Evolutionary conservation across 2,329 filamentous ascomycete species (phyloP).

Genomic region (Fusarium sp.): DNA sequence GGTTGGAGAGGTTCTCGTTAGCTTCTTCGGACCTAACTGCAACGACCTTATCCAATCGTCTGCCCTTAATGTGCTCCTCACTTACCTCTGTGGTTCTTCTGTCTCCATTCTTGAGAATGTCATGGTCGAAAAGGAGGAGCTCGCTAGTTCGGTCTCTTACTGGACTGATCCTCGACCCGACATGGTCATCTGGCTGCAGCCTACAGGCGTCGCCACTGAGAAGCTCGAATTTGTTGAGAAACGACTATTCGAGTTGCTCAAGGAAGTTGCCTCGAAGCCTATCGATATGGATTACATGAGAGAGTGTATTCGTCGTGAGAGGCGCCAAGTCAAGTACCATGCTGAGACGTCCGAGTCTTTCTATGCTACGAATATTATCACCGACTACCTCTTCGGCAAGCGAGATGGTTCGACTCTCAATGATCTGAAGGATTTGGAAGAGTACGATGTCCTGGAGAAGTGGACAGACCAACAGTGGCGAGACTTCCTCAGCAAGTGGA

Average conservation of each 20-base stretch:
- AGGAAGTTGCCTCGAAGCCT: constrained; percentile 81
- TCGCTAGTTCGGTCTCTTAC: constrained; percentile 87
- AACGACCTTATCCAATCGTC: constrained; percentile 75
- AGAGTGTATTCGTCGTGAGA: constrained; percentile 86
- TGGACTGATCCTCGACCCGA: constrained; percentile 84
- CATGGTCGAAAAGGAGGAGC: constrained; percentile 91
- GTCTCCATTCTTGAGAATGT: constrained; percentile 92
- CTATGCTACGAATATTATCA: constrained; percentile 88
- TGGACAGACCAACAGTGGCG: constrained; percentile 92
- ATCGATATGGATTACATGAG: constrained; percentile 91
- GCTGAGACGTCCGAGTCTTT: constrained; percentile 85
- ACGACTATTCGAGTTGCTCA: constrained; percentile 84
- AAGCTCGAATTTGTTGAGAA: constrained; percentile 87
- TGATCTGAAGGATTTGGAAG: constrained; percentile 66
- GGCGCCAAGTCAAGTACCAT: constrained; percentile 83
- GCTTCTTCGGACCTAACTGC: constrained; percentile 87
- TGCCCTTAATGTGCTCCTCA: constrained; percentile 82
- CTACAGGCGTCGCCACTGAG: constrained; percentile 87
- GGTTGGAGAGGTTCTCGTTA: constrained; percentile 86
- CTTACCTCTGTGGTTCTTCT: constrained; percentile 92
- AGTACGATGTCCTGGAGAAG: constrained; percentile 76
- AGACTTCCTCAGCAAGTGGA: constrained; percentile 83
- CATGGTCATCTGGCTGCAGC: constrained; percentile 85
- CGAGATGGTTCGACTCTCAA: constrained; percentile 82
- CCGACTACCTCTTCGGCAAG: constrained; percentile 90